Base-by-base conservation (phyloP, 2,329 filamentous ascomycete species). In the Dothideomycetes sp. region DNA sequence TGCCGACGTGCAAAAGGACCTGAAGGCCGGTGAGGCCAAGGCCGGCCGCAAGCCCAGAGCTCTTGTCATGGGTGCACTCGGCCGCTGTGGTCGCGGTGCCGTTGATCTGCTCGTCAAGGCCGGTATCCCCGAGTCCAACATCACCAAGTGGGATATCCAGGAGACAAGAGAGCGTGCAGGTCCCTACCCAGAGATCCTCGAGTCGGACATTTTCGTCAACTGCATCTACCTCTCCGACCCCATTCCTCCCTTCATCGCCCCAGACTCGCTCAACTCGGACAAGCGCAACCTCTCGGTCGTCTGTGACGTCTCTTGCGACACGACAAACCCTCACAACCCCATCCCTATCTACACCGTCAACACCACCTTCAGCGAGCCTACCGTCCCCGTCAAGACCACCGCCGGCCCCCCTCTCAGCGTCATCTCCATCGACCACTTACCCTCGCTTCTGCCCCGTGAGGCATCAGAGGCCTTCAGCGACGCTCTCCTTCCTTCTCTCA, bases 301-400 rank as follows among this genome's bases (percentile, higher is more conserved):
- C 45, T 85, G 82, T 60, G 85, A 93, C 56, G 84, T 91, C 46
- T 75, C 69, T 30, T 82, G 79, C 58, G 82, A 86, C 60, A 81
- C 79, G 34, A 84, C 75, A 24, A 85, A 81, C 62, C 76, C 77
- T 3, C 69, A 81, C 64, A 83, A 82, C 61, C 74, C 73, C 3
- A 76, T 88, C 40, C 87, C 87, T 17, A 79, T 94, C 56, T 94
- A 94, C 69, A 71, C 72, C 49, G 77, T 83, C 57, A 84, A 84
- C 61, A 94, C 84, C 35, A 91, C 86, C 16, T 95, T 95, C 57
- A 76, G 79, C 57, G 78, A 84, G 57, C 89, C 88, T n/a, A 94
- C 86, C 1, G 79, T 94, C 0, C 73, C 79, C 1, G 82, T 91
- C 17, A 66, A 76, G 24, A 77, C 70, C 47, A 75, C 65, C 53